Conservation (phyloP, 805 yeast genomes). For the Kluyveromyces aestuarii region DNA sequence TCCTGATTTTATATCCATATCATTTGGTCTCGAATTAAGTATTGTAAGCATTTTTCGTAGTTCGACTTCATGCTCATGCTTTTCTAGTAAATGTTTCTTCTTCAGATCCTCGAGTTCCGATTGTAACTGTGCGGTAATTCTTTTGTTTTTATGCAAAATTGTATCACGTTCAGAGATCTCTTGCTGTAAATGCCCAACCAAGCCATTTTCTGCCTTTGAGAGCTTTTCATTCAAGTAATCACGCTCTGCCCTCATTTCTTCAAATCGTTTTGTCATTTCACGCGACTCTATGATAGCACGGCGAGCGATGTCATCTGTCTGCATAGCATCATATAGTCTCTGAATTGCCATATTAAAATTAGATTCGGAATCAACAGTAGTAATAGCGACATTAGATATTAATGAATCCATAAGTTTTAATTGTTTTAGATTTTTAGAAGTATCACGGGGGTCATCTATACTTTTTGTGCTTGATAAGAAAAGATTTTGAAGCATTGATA, state of each 20-base stretch:
- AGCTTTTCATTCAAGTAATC: conserved; percentile 61
- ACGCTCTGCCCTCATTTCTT: conserved; percentile 40
- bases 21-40: conserved; percentile 38
- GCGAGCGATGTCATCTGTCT: conserved; percentile 83
- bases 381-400: conserved; percentile 55
- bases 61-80: conserved; percentile 68
- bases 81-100: conserved; percentile 48
- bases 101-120: conserved; percentile 62
- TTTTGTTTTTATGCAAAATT: conserved; percentile 53
- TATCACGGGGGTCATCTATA: conserved; percentile 15
- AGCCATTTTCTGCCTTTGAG: conserved; percentile 71
- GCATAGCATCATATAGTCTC: conserved; percentile 61
- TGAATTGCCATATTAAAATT: conserved; percentile 78
- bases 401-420: conserved; percentile 59
- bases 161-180: conserved; percentile 65
- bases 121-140: conserved; percentile 51
- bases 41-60: conserved; percentile 63
- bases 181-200: conserved; percentile 55
- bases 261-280: conserved; percentile 44
- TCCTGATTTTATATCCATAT: conserved; percentile 8
- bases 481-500: conserved; percentile 37
- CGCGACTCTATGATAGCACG: conserved; percentile 58
- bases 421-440: conserved; percentile 24
- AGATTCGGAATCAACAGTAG: conserved; percentile 43
- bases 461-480: conserved; percentile 23